A percentile compares a stretch with the other conserved stretches of the same genome.
Conservation (phyloP, 129 eudicot genomes). For the Daucus carota region DNA sequence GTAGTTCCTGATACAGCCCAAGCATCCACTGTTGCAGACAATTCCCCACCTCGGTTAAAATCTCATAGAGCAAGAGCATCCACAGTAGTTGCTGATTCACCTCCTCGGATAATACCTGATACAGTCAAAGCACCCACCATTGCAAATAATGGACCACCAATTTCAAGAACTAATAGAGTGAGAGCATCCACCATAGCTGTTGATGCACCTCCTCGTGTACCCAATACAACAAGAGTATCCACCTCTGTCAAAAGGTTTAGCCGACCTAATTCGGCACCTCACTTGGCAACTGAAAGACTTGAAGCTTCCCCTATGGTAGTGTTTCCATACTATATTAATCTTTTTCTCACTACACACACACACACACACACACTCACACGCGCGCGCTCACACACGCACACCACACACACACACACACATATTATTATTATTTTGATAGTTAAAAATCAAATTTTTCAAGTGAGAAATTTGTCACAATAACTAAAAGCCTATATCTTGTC, state of each 20-base stretch:
- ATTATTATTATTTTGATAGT: no score
- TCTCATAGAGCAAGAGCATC: slow-evolving; percentile 19
- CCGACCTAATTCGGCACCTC: slow-evolving; percentile 20
- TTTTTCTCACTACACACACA: slow-evolving; percentile 5
- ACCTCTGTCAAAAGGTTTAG: slow-evolving; percentile 6
- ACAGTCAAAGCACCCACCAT: slow-evolving; percentile 15
- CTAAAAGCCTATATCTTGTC: background rate
- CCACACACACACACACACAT: no score
- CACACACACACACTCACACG: no score
- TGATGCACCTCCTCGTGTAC: slow-evolving; percentile 23
- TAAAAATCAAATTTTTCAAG: background rate
- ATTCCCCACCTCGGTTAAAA: slow-evolving; percentile 18
- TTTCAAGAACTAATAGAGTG: background rate
- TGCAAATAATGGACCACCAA: background rate
- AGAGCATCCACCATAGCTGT: background rate
- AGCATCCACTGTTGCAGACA: slow-evolving; percentile 1
- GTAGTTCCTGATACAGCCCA: background rate
- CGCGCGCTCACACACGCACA: no score
- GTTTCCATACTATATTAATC: background rate
- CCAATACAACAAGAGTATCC: slow-evolving; percentile 23
- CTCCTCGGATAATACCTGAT: slow-evolving; percentile 23
- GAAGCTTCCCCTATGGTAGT: slow-evolving; percentile 29
- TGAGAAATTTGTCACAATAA: background rate
- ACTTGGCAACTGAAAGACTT: slow-evolving; percentile 16
- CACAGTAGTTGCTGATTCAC: slow-evolving; percentile 6